These are phyloP conservation scores for Pyricularia pennisetigena DNA, from an alignment of 2,329 filamentous ascomycete genomes.

Conservation along the genomic window DNA sequence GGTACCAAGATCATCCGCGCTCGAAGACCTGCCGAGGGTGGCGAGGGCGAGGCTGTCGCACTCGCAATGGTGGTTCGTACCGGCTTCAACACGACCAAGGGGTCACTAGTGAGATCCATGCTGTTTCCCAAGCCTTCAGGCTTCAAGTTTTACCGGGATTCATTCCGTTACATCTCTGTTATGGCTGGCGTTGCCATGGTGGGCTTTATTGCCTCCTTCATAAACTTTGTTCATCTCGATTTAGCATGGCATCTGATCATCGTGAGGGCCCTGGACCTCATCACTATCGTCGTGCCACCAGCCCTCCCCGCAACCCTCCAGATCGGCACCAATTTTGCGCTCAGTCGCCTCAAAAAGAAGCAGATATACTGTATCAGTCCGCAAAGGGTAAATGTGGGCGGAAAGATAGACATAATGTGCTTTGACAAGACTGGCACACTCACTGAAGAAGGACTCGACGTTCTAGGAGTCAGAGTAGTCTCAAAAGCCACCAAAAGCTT, in stretches of 20 bases:
- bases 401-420: constrained; percentile 91
- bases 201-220: constrained; percentile 81
- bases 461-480: constrained; percentile 77
- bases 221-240: constrained; percentile 83
- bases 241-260: constrained; percentile 86
- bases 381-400: constrained; percentile 91
- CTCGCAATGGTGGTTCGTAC: constrained; percentile 88
- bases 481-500: constrained; percentile 54
- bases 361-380: constrained; percentile 97
- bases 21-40: constrained; percentile 47
- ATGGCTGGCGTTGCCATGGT: constrained; percentile 82
- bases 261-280: constrained; percentile 83
- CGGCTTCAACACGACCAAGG: constrained; percentile 96
- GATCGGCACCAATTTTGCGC: constrained; percentile 92
- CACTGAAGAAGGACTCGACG: constrained; percentile 91
- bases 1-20: constrained; percentile 94
- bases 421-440: constrained; percentile 99
- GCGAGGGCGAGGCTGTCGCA: constrained; percentile 68
- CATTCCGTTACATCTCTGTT: constrained; percentile 94
- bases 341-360: constrained; percentile 76
- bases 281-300: constrained; percentile 95
- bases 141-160: constrained; percentile 97
- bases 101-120: constrained; percentile 92
- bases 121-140: constrained; percentile 96
- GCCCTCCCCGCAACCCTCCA: constrained; percentile 90